These are phyloP conservation scores for Calonectria pseudoreteaudii DNA, from an alignment of 2,329 filamentous ascomycete genomes.

Conservation along the genomic window DNA sequence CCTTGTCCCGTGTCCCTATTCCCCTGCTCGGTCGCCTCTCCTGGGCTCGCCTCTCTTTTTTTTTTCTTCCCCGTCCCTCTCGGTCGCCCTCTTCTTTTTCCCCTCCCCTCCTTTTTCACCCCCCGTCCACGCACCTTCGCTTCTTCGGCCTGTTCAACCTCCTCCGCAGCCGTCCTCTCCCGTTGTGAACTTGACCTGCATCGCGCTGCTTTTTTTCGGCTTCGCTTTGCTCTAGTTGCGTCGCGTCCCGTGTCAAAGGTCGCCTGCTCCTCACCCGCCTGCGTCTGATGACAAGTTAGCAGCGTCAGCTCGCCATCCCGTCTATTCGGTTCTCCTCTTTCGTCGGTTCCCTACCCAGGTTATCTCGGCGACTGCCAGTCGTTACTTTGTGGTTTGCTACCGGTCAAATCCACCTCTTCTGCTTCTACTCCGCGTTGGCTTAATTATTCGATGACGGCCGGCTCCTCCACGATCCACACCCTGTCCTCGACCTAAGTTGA, in stretches of 20 bases:
- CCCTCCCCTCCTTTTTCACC: constrained; percentile 36
- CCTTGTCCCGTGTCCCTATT: constrained; percentile 45
- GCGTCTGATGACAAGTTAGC: constrained; percentile 41
- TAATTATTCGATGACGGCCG: constrained; percentile 43
- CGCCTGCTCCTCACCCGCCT: constrained; percentile 29
- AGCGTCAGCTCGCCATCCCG: constrained; percentile 26
- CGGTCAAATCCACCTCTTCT: constrained; percentile 29
- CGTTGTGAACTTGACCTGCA: constrained; percentile 38
- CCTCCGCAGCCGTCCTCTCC: constrained; percentile 36
- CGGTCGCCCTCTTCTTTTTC: constrained; percentile 39
- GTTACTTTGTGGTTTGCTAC: constrained; percentile 42
- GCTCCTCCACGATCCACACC: constrained; percentile 41
- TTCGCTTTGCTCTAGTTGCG: constrained; percentile 37
- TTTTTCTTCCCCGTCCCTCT: constrained; percentile 42
- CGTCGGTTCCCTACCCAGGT: constrained; percentile 41
- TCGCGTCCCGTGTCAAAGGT: constrained; percentile 31
- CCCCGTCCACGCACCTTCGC: constrained; percentile 44
- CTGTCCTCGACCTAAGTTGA: constrained; percentile 33
- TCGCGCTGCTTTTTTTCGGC: constrained; percentile 30
- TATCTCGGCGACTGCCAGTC: constrained; percentile 46
- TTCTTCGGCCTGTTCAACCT: constrained; percentile 41
- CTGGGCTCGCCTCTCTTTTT: constrained; percentile 38
- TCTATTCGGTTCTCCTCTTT: constrained; percentile 41
- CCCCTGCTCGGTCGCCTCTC: constrained; percentile 43
- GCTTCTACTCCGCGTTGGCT: constrained; percentile 32